Base-by-base conservation (phyloP, 2,329 filamentous ascomycete genomes). In the Scolecobasidium constrictum region DNA sequence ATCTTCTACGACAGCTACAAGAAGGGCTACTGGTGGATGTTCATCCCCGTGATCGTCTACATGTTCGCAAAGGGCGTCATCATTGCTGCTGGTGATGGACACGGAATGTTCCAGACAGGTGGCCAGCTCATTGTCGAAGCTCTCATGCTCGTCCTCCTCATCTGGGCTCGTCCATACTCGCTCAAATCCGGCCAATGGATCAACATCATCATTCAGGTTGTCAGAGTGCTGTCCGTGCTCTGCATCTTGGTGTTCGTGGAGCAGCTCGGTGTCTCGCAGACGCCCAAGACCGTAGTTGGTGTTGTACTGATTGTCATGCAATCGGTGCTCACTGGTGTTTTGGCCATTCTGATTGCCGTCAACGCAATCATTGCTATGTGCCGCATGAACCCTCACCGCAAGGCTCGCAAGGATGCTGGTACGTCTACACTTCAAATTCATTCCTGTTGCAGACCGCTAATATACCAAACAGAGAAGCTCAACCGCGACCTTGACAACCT, bases 1-100 rank as follows among this genome's bases (percentile, higher is more conserved):
- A 72, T 95, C 48, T 96, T 98, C 67, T 98, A 98, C 68, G 92
- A 96, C 56, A 82, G 81, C 53, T 96, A 94, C 72, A 87, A 86
- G 67, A 86, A 84, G 63, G 78, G 81, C 53, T 94, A 90, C 68
- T 98, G 92, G 92, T 96, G 90, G 90, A 65, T 95, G 18, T 96
- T 98, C 58, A 73, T 96, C 12, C 92, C 92, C 0, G 71, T 75
- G 47, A 94, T 96, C 55, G 47, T 87, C 49, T 96, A 96, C 69
- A 83, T 88, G 69, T 87, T 95, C 56, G 81, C 78, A 57, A 92
- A 92, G 66, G 88, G 90, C 43, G 82, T 79, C 47, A 78, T 90
- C 45, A 80, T 96, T 50, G 90, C 90, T 12, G 84, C 78, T 21
- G 86, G 77, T 35, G 83, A 95, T 56, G 87, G 87, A 11, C 78